Evolutionary conservation across 345 rosid genomes (phyloP), one percentile per base, ranked within the genome.

Genomic region (Laguncularia racemosa): DNA sequence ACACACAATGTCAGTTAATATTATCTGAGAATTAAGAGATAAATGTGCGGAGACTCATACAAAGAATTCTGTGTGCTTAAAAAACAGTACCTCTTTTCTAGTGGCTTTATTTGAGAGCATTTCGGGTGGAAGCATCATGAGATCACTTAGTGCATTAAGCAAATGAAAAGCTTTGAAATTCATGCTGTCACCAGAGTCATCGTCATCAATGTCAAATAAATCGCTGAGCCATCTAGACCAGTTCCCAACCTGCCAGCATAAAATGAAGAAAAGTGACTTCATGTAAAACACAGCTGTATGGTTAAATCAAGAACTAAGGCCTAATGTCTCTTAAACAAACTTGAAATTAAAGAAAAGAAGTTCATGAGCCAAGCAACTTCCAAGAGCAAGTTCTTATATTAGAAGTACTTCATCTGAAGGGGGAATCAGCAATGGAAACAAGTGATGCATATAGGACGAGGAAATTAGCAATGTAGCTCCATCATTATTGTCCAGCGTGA

Each of bases 141-240:
- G 89, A 77, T 89, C 95, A 55, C 95, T 88, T 72, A 92, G 77
- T 17, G 91, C 88, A 67, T 83, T 81, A 20, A 92, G 93, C 51
- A 89, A 82, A 63, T 58, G 71, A 67, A 92, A 92, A 65, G 83
- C 66, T 85, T 78, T 89, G 75, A 83, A 84, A 54, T 60, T 70
- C 20, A 56, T 62, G 43, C 68, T 71, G 59, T 59, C 66, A n/a
- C 53, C 70, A 61, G 66, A 46, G 21, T 81, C 86, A 43, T 71
- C 75, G 4, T 89, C 92, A 48, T 81, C 91, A 46, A 72, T 74
- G 38, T 81, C 93, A 57, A 88, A 92, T 47, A 88, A 74, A 80
- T 81, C 96, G 44, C 84, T 77, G 56, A 92, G 93, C 98, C 98
- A 92, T 77, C 86, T 81, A 23, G 98, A 83, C 98, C 98, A 92